phyloP scores from a whole-genome alignment of 2,329 filamentous ascomycete species.

The Daldinia sp. region DNA sequence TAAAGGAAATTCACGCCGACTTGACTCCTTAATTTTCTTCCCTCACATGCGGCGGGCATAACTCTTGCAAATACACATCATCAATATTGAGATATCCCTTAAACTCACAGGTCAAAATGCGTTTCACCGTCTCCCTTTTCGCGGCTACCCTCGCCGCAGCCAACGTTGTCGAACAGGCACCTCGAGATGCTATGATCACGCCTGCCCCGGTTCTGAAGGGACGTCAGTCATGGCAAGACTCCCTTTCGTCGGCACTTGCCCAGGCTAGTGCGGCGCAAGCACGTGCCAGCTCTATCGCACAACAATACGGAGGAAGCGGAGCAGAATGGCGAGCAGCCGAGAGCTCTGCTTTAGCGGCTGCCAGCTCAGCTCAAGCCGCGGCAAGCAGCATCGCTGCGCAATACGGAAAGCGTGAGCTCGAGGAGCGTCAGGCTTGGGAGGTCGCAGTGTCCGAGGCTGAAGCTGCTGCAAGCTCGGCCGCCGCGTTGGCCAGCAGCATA shows the following conservation, averaged over 20 bases:
- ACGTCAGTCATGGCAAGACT: constrained; percentile 31
- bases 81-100: constrained; percentile 7
- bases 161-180: constrained; percentile 32
- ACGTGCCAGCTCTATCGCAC: constrained; percentile 36
- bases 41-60: not conserved
- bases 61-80: not conserved
- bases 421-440: constrained; percentile 21
- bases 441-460: constrained; percentile 16
- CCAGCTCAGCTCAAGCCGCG: constrained; percentile 19
- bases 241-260: constrained; percentile 35
- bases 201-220: constrained; percentile 38
- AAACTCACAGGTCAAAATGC: constrained; percentile 37
- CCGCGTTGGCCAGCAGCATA: constrained; percentile 23
- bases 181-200: constrained; percentile 42
- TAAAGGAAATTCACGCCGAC: constrained; percentile 33
- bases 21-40: not conserved
- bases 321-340: constrained; percentile 11
- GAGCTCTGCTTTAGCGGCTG: constrained; percentile 29
- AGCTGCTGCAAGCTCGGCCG: constrained; percentile 20
- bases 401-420: constrained; percentile 27
- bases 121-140: constrained; percentile 39
- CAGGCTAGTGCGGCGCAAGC: constrained; percentile 35
- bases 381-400: constrained; percentile 27
- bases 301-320: constrained; percentile 9
- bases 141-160: constrained; percentile 39